Evolutionary conservation across 2,329 filamentous ascomycete species (phyloP).

Genomic region (Aotearoamyces nothofagi): DNA sequence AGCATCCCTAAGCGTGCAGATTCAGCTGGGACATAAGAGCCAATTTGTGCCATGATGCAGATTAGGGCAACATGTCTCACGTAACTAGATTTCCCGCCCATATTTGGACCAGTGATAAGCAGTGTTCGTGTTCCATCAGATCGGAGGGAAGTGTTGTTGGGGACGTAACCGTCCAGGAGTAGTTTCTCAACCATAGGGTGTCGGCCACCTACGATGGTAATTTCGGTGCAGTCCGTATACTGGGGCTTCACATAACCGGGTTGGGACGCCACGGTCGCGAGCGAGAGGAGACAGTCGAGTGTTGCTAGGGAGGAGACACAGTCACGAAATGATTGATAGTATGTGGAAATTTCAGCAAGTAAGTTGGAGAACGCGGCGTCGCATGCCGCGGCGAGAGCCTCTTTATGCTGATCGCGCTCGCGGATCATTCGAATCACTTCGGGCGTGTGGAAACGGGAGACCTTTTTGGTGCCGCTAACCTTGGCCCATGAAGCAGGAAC

Average conservation of each 20-base stretch:
- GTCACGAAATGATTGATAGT: conserved; percentile 83
- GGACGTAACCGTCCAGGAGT: conserved; percentile 74
- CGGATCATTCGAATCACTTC: conserved; percentile 70
- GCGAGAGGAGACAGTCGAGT: conserved; percentile 77
- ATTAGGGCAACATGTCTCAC: conserved; percentile 87
- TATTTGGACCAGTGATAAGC: conserved; percentile 91
- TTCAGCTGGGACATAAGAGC: conserved; percentile 79
- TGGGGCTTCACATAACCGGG: conserved; percentile 77
- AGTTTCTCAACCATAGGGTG: conserved; percentile 95
- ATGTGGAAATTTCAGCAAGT: conserved; percentile 57
- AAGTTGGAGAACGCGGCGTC: conserved; percentile 66
- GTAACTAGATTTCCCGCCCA: conserved; percentile 98
- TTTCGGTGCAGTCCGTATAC: conserved; percentile 44
- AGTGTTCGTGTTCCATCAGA: conserved; percentile 36
- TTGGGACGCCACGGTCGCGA: conserved; percentile 69
- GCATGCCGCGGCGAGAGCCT: conserved; percentile 82
- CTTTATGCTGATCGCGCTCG: conserved; percentile 88
- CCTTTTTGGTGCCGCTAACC: conserved; percentile 84
- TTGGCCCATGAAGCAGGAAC: conserved; percentile 93
- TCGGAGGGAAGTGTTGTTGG: conserved; percentile 65
- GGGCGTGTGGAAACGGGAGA: conserved; percentile 87
- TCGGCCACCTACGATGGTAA: conserved; percentile 60
- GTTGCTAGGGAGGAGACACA: conserved; percentile 73
- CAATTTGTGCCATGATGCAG: conserved; percentile 85
- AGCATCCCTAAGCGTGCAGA: conserved; percentile 63